A percentile compares a stretch with the other conserved stretches of the same genome.
phyloP scores from a whole-genome alignment of 2,329 filamentous ascomycete genomes.

The Alternaria rosae region DNA sequence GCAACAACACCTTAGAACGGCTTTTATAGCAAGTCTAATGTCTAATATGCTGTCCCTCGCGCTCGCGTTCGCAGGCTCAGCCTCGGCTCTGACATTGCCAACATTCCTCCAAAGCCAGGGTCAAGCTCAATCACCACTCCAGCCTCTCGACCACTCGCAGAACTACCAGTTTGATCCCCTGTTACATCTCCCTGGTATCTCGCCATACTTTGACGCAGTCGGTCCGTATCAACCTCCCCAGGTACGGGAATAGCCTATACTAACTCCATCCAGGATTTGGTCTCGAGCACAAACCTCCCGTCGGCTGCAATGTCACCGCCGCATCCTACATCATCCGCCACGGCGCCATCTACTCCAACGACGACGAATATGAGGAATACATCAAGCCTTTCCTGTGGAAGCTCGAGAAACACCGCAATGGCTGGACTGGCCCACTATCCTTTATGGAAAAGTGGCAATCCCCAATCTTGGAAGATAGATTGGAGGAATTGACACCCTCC shows the following conservation, averaged over 20 bases:
- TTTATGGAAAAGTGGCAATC: constrained; percentile 66
- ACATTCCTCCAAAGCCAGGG: constrained; percentile 11
- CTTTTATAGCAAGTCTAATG: neutral
- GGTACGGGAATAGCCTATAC: neutral
- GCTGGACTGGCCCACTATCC: constrained; percentile 61
- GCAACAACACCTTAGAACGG: neutral
- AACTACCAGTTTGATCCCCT: constrained; percentile 57
- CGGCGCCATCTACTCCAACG: constrained; percentile 60
- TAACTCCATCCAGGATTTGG: constrained; percentile 40
- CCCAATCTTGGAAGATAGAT: constrained; percentile 63
- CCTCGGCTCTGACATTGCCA: constrained; percentile 27
- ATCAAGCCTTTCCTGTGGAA: constrained; percentile 62
- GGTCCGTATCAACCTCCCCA: constrained; percentile 26
- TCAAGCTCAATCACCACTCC: constrained; percentile 21
- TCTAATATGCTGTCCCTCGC: constrained; percentile 20
- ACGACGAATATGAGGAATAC: constrained; percentile 59
- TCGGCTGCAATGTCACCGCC: constrained; percentile 58
- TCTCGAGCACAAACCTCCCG: constrained; percentile 55
- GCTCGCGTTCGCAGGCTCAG: constrained; percentile 30
- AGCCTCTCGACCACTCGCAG: constrained; percentile 37
- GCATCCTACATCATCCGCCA: constrained; percentile 60
- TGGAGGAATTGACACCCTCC: constrained; percentile 42
- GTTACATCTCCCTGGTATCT: constrained; percentile 58
- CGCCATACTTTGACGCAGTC: constrained; percentile 58
- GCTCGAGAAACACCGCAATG: constrained; percentile 63